Base-by-base conservation (phyloP, 2,329 filamentous ascomycete species). In the Fusarium tanahbumbuense region DNA sequence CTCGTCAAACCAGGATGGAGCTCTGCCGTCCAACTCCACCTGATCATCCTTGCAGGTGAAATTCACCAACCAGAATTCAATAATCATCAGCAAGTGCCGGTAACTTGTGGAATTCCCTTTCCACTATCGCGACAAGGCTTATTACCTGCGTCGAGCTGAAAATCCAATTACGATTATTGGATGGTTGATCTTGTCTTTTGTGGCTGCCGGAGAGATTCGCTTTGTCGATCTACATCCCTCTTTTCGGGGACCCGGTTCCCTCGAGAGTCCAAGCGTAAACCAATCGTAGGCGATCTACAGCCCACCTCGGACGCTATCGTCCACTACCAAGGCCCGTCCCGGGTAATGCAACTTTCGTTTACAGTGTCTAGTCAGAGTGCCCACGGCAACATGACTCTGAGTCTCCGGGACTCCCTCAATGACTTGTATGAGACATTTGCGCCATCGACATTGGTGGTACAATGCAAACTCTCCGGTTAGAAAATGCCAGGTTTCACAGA, bases 291-390 rank as follows among this genome's bases (percentile, higher is more conserved):
- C 34, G 41, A 48, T 46, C 20, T 20, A 16, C n/a, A 34, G 15
- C 58, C 56, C 62, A 56, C 44, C 28, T 28, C 68, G 68, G 71
- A 57, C 60, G 56, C 71, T 70, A 73, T 52, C 53, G 28, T 50
- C 42, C 61, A 58, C 66, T 61, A 68, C 50, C 47, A 27, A 70
- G 71, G 68, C 60, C 71, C 71, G 68, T 73, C 71, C 68, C 60
- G 40, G 64, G 34, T 13, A 45, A 41, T 27, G 49, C 37, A 28
- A 8, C 32, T 27, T 41, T 22, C 28, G 34, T 6, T 22, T 22
- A 32, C 30, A 22, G 12, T 27, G 48, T 18, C 30, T 32, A 32
- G 30, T 18, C 34, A 23, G 23, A 49, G 44, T 42, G 41, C 23
- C 25, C 30, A 30, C 9, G 5, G 25, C 37, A 45, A 20, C 46